Evolutionary conservation across 2,329 filamentous ascomycete genomes (phyloP), one percentile per base, ranked within the genome.

Genomic region (Rugonectria rugulosa): DNA sequence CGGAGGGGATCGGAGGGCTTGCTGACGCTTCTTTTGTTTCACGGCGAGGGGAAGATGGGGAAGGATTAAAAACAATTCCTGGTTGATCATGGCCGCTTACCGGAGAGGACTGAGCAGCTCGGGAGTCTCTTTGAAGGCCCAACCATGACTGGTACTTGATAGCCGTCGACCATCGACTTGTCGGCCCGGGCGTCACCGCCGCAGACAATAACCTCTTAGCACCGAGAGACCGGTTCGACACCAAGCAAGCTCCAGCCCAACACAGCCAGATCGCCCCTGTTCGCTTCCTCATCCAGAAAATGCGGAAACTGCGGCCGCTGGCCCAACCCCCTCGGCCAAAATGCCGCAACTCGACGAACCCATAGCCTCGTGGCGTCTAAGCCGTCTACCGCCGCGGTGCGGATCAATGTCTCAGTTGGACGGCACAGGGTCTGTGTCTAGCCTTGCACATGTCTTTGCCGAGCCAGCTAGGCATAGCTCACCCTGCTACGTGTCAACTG

Each of bases 331-430:
- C 43, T 32, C 50, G 7, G 26, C 20, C 50, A 53, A 53, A 53
- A 47, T 53, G 34, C 50, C 37, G 26, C 26, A 29, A 12, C 26
- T 12, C 19, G 19, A 20, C 27, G 20, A n/a, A 19, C 37, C 21
- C 34, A 46, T 20, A 47, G 43, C 42, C 50, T 53, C 42, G 43
- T 32, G 21, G 43, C 29, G 32, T 53, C 20, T 53, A 32, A n/a
- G 29, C 42, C 42, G 36, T 21, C 36, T 11, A 34, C 36, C 34
- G 43, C 31, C 34, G 36, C 42, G 36, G 21, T 19, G 21, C 40
- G 32, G 14, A 37, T 29, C 52, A 48, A 23, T 65, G 63, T 65
- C 63, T 65, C 63, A 66, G 63, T 65, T 66, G 61, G 55, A 41
- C 19, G 17, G 15, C 15, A 20, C 17, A 31, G 34, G 27, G 24